Base-by-base conservation (phyloP, 106 monocot species). In the Hemerocallis citrina region DNA sequence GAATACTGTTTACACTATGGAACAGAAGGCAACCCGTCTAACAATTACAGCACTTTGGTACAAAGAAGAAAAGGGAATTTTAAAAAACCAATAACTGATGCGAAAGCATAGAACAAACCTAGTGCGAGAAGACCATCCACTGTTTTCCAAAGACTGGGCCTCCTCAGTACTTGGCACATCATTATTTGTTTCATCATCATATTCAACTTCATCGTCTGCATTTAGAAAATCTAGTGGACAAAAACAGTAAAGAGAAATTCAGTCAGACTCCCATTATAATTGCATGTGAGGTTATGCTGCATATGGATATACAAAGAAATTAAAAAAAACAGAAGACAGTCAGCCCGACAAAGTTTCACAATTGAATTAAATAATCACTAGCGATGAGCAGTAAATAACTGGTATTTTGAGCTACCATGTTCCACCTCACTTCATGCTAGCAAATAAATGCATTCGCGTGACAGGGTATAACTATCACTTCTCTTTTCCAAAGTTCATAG, bases 71-170 rank as follows among this genome's bases (percentile, higher is more conserved):
- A n/a, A n/a, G n/a, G n/a, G n/a, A n/a, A n/a, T n/a, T n/a, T n/a
- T n/a, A n/a, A n/a, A n/a, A n/a, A n/a, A n/a, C n/a, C n/a, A n/a
- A n/a, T n/a, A n/a, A n/a, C n/a, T n/a, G n/a, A n/a, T n/a, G n/a
- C n/a, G n/a, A n/a, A n/a, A n/a, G n/a, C n/a, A n/a, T 34, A 30
- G 20, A 22, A 7, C 25, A 1, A 33, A 92, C 96, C 91, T 91
- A 51, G 96, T 88, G 6, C 96, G 81, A 60, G 84, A 68, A 67
- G 96, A 98, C 96, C 96, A 98, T 31, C 96, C 91, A 65, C 79
- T 84, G 65, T 86, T 91, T 36, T 91, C 91, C 47, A 75, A 78
- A 52, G 81, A 74, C 36, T 81, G 79, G 10, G 61, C 65, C 25
- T 81, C 92, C 63, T 82, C 84, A 46, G 74, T 21, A 75, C 84